Evolutionary conservation across 768 basidiomycete genomes (phyloP).

Genomic region (Suillus tomentosus): DNA sequence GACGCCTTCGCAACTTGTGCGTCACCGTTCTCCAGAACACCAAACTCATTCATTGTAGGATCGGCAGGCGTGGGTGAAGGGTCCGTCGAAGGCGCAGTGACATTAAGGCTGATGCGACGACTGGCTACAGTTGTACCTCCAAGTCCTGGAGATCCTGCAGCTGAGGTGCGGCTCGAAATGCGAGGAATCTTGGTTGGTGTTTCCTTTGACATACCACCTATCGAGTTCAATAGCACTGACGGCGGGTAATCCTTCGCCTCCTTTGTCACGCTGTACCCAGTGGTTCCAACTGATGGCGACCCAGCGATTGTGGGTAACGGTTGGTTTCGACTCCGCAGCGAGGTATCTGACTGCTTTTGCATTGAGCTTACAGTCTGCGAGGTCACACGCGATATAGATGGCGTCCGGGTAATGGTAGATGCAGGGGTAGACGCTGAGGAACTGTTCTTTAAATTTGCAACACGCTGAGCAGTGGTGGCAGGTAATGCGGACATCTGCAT

Average conservation of each 20-base stretch:
- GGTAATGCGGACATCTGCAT: slow-evolving; percentile 89
- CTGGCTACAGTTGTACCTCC: slow-evolving; percentile 56
- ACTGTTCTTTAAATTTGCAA: slow-evolving; percentile 74
- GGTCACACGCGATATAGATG: slow-evolving; percentile 64
- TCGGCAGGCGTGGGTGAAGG: slow-evolving; percentile 57
- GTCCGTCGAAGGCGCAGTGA: slow-evolving; percentile 58
- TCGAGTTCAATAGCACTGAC: slow-evolving; percentile 53
- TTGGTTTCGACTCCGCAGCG: slow-evolving; percentile 72
- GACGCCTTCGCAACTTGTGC: slow-evolving; percentile 43
- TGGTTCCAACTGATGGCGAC: slow-evolving; percentile 83
- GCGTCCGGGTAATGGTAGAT: slow-evolving; percentile 41
- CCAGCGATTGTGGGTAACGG: slow-evolving; percentile 87
- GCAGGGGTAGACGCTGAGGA: slow-evolving; percentile 45
- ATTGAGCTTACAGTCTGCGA: slow-evolving; percentile 84
- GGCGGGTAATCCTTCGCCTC: slow-evolving; percentile 60
- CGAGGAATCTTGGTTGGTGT: slow-evolving; percentile 94
- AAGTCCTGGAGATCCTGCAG: slow-evolving; percentile 69
- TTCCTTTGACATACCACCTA: slow-evolving; percentile 64
- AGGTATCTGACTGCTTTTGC: slow-evolving; percentile 85
- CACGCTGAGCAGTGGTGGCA: slow-evolving; percentile 77
- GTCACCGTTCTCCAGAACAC: slow-evolving; percentile 70
- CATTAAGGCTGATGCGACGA: slow-evolving; percentile 68
- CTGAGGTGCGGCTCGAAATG: slow-evolving; percentile 83
- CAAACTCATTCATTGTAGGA: slow-evolving; percentile 71
- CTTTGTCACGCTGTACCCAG: slow-evolving; percentile 51